Conservation (phyloP, 306 rosid species). For the Sesbania bispinosa region DNA sequence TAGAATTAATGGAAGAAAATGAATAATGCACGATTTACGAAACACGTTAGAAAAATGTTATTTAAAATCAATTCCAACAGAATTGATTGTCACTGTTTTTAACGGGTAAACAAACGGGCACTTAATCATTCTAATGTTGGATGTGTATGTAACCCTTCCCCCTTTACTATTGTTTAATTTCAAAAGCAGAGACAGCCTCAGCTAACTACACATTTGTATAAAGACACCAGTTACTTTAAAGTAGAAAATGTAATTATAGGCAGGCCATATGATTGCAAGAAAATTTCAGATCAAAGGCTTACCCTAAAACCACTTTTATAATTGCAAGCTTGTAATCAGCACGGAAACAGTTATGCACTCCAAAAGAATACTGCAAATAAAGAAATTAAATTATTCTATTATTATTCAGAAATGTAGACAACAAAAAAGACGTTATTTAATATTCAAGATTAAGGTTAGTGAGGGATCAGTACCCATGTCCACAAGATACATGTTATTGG, state of each 20-base stretch:
- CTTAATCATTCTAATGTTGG: neutral
- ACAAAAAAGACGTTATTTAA: neutral
- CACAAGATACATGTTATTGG: conserved; percentile 74
- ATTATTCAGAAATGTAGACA: neutral
- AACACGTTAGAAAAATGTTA: no score
- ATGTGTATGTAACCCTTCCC: neutral
- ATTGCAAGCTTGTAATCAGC: conserved; percentile 48
- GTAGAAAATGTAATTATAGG: neutral
- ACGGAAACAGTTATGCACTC: conserved; percentile 71
- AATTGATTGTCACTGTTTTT: no score
- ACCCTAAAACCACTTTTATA: conserved; percentile 64
- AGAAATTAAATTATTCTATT: conserved; percentile 21
- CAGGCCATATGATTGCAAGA: neutral
- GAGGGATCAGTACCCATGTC: conserved; percentile 69
- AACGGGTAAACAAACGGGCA: no score
- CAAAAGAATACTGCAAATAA: conserved; percentile 70
- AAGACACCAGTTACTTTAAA: neutral
- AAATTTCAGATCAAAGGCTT: conserved; percentile 33
- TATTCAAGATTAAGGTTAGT: conserved; percentile 5
- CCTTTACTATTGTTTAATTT: neutral
- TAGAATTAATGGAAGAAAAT: no score
- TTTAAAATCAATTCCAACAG: no score
- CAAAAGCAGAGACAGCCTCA: neutral
- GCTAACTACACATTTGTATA: neutral
- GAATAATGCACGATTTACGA: no score